phyloP scores from a whole-genome alignment of 1,284 basidiomycete genomes.

The Pyrrhoderma lamaoense region DNA sequence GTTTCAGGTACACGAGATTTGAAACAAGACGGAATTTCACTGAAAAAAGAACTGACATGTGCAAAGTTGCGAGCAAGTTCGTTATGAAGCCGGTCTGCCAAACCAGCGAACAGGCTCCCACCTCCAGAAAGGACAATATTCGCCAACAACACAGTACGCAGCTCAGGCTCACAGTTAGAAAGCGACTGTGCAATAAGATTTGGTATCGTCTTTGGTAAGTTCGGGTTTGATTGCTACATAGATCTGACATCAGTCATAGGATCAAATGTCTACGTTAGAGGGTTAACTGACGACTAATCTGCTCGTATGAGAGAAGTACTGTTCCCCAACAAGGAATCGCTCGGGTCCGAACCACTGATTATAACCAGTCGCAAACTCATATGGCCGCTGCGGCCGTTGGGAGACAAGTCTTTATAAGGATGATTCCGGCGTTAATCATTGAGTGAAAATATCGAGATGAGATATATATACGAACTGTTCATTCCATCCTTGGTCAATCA shows the following conservation, averaged over 20 bases:
- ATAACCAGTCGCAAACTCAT: slow-evolving; percentile 96
- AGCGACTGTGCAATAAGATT: slow-evolving; percentile 76
- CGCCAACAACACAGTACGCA: slow-evolving; percentile 81
- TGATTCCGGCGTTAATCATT: slow-evolving; percentile 4
- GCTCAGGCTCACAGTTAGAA: slow-evolving; percentile 83
- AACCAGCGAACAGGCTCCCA: slow-evolving; percentile 78
- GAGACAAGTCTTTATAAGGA: slow-evolving; percentile 39
- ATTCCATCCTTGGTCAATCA: slow-evolving; percentile 83
- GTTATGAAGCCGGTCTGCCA: slow-evolving; percentile 76
- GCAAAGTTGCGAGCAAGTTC: slow-evolving; percentile 78
- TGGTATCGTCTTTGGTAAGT: slow-evolving; percentile 70
- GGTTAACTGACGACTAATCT: slow-evolving; percentile 58
- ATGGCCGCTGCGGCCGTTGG: slow-evolving; percentile 53
- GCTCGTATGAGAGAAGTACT: slow-evolving; percentile 79
- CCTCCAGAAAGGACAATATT: slow-evolving; percentile 96
- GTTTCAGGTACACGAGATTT: not conserved
- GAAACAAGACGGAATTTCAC: not conserved
- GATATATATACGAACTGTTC: slow-evolving; percentile 53
- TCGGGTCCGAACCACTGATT: slow-evolving; percentile 81
- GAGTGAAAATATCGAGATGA: slow-evolving; percentile 2
- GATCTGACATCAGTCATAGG: not conserved
- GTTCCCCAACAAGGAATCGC: slow-evolving; percentile 81
- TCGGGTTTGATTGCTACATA: slow-evolving; percentile 44
- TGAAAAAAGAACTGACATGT: slow-evolving; percentile 48
- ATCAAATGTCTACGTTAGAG: not conserved